Conservation (phyloP, 352 stramenopile genomes). For the Halophytophthora batemanensis region DNA sequence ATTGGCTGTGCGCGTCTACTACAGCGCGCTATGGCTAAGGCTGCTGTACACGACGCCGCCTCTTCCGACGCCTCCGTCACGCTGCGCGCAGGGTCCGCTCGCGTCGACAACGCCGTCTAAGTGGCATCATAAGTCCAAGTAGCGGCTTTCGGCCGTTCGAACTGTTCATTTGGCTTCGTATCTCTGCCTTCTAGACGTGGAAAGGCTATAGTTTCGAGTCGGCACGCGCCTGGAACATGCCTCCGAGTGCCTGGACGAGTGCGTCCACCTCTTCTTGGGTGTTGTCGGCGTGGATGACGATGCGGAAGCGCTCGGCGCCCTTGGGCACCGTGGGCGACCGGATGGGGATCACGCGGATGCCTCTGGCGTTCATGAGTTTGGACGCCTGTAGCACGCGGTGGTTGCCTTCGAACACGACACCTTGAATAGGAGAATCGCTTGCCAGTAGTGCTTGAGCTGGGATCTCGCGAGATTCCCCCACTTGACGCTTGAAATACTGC, state of each 20-base stretch:
- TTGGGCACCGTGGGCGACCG: slow-evolving; percentile 93
- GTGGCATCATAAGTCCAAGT: not conserved
- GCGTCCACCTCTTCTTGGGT: slow-evolving; percentile 77
- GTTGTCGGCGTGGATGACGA: slow-evolving; percentile 96
- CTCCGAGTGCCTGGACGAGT: slow-evolving; percentile 49
- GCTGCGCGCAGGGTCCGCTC: slow-evolving; percentile 46
- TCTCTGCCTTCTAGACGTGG: no score
- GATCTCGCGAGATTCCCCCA: slow-evolving; percentile 37
- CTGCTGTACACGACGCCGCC: slow-evolving; percentile 41
- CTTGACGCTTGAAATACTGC: slow-evolving; percentile 70
- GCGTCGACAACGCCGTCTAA: slow-evolving; percentile 74
- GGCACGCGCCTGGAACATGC: slow-evolving; percentile 34
- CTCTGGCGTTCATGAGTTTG: slow-evolving; percentile 43
- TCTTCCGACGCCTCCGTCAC: slow-evolving; percentile 44
- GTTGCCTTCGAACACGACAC: slow-evolving; percentile 92
- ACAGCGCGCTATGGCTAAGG: slow-evolving; percentile 78
- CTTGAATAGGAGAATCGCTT: slow-evolving; percentile 92
- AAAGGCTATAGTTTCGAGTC: slow-evolving; percentile 38
- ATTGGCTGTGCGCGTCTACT: slow-evolving; percentile 69
- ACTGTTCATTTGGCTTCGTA: no score
- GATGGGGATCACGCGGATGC: slow-evolving; percentile 94
- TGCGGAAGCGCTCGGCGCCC: slow-evolving; percentile 92
- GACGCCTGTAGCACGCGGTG: slow-evolving; percentile 81
- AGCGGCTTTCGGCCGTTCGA: no score
- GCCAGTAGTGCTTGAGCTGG: slow-evolving; percentile 43